Conservation (phyloP, 2,329 filamentous ascomycete genomes). For the Juglanconis juglandina region DNA sequence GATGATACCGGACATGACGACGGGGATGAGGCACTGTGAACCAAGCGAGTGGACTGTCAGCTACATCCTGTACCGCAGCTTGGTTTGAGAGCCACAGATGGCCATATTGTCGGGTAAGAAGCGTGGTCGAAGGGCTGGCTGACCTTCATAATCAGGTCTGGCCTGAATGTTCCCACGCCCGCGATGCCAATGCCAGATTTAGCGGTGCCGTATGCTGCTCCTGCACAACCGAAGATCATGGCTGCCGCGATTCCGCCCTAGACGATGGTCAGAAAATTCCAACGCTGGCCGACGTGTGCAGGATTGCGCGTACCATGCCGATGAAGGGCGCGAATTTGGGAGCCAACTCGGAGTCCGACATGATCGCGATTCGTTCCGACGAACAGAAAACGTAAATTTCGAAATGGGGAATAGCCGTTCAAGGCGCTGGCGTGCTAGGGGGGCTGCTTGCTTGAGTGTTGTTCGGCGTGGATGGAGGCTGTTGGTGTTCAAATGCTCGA, state of each 20-base stretch:
- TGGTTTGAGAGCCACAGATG: background rate
- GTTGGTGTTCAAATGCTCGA: background rate
- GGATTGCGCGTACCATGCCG: conserved; percentile 66
- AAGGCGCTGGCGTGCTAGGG: background rate
- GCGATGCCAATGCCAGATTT: conserved; percentile 87
- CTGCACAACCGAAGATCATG: conserved; percentile 78
- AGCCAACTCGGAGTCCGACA: conserved; percentile 59
- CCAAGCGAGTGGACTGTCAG: background rate
- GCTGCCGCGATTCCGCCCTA: conserved; percentile 75
- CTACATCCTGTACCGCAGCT: too few species aligned
- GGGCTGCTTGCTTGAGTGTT: background rate
- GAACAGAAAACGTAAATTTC: background rate
- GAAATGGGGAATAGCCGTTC: background rate
- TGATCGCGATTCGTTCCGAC: conserved; percentile 25
- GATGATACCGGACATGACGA: conserved; percentile 98
- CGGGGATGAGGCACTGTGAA: conserved; percentile 71
- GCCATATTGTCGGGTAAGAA: background rate
- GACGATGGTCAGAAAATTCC: conserved; percentile 20
- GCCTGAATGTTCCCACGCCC: conserved; percentile 78
- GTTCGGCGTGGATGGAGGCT: background rate
- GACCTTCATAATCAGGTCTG: conserved; percentile 90
- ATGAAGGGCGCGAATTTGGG: conserved; percentile 86
- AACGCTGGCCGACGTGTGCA: background rate
- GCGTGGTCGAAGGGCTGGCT: conserved; percentile 21
- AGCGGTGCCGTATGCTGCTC: conserved; percentile 82